Percentiles rank a stretch among this genome's conserved stretches.
Evolutionary conservation across 2,329 filamentous ascomycete genomes (phyloP).

Genomic region (Graphilbum sp.): DNA sequence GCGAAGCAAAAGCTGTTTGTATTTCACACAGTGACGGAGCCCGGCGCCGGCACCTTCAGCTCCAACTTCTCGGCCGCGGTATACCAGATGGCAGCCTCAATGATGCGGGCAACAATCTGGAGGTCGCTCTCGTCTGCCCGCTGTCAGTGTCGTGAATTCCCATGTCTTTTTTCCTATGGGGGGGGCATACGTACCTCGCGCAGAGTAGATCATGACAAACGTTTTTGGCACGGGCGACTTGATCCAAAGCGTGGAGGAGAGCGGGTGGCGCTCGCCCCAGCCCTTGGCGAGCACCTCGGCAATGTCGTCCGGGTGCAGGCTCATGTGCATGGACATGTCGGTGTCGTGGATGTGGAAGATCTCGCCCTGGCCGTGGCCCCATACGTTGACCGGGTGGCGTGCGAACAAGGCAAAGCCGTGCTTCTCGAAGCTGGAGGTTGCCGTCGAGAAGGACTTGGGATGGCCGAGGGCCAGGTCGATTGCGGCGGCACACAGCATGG

Average conservation of each 20-base stretch:
- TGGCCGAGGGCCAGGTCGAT: slow-evolving; percentile 26
- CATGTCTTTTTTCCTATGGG: not conserved
- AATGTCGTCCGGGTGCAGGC: slow-evolving; percentile 64
- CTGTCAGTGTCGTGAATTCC: too few relatives aligned
- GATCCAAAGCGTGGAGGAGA: slow-evolving; percentile 51
- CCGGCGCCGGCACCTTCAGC: slow-evolving; percentile 4
- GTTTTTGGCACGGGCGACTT: slow-evolving; percentile 53
- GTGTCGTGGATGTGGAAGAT: slow-evolving; percentile 65
- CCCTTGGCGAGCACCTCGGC: slow-evolving; percentile 54
- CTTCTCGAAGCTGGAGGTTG: slow-evolving; percentile 66
- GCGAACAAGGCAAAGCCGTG: slow-evolving; percentile 65
- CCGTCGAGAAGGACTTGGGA: slow-evolving; percentile 37
- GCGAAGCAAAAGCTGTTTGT: too few relatives aligned
- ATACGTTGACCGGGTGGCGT: slow-evolving; percentile 45
- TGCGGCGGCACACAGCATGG: slow-evolving; percentile 36
- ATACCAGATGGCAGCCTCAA: slow-evolving; percentile 61
- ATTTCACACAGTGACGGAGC: too few relatives aligned
- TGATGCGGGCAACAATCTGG: slow-evolving; percentile 47
- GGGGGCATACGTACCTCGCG: slow-evolving; percentile 29
- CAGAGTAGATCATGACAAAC: slow-evolving; percentile 74
- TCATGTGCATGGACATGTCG: slow-evolving; percentile 65
- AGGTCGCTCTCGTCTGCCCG: slow-evolving; percentile 45
- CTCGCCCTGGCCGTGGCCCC: slow-evolving; percentile 68
- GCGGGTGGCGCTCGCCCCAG: slow-evolving; percentile 59
- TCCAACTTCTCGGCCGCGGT: slow-evolving; percentile 29